Base-by-base conservation (phyloP, 148 eudicot species). In the Rheum nobile region DNA sequence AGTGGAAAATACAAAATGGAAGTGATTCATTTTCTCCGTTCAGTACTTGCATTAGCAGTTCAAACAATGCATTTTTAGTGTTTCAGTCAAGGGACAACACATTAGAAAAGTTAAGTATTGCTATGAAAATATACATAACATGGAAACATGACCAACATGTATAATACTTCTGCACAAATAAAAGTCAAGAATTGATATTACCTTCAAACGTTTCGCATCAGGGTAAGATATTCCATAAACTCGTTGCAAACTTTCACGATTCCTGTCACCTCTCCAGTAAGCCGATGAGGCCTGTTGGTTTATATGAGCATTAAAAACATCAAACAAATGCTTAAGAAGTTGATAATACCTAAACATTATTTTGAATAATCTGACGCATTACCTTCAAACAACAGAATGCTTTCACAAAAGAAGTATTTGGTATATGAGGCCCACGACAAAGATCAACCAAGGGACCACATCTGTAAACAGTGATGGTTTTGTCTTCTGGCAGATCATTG, bases 401-500 rank as follows among this genome's bases (percentile, higher is more conserved):
- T 87, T 92, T 96, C 5, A 82, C 99, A 75, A 90, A 92, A 72
- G 99, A 88, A 52, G 97, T 96, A 77, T 88, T 92, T 47, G 99
- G 99, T 71, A 92, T 96, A 81, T 96, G 99, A 1, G 99, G 99
- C 39, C 99, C 99, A 78, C 97, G 96, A 72, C 99, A 96, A 72
- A 96, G 85, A 85, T 96, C 99, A 72, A 96, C 99, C 81, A 96
- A 82, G 47, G 96, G 97, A 13, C 99, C 99, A 89, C 99, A 96
- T 83, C 99, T 86, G 75, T 96, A 96, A 63, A 96, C 99, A 28
- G 99, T 96, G 75, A 96, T 96, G 37, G 97, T 96, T 81, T 96
- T 92, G 75, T 92, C 99, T 79, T 84, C 99, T 1, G 99, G 99
- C 67, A 96, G 82, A 82, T 87, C 97, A 29, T 85, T 86, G 75